phyloP scores from a whole-genome alignment of 805 yeast species.

The Zygoascus flipseniorum region DNA sequence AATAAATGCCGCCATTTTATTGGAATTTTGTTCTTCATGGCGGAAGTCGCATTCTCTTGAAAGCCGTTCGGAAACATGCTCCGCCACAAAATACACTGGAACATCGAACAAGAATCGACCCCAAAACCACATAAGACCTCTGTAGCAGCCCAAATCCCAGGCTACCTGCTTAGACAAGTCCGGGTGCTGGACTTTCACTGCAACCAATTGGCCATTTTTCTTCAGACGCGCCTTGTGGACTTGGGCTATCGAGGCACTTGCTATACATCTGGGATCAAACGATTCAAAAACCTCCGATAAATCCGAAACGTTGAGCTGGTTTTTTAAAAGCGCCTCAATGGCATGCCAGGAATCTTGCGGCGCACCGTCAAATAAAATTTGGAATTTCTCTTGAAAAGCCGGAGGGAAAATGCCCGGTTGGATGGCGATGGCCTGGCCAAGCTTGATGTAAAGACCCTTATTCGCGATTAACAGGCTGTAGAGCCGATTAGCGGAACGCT shows the following conservation, averaged over 20 bases:
- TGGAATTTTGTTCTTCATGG: conserved; percentile 48
- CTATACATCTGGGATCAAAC: conserved; percentile 53
- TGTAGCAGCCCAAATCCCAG: conserved; percentile 55
- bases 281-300: conserved; percentile 33
- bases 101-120: conserved; percentile 48
- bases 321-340: conserved; percentile 23
- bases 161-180: conserved; percentile 51
- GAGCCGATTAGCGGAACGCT: conserved; percentile 45
- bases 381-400: conserved; percentile 52
- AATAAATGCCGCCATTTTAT: conserved; percentile 32
- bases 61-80: conserved; percentile 50
- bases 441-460: conserved; percentile 60
- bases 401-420: conserved; percentile 62
- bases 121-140: conserved; percentile 42
- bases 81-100: conserved; percentile 50
- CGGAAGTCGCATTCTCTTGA: conserved; percentile 54
- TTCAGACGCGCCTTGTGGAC: conserved; percentile 71
- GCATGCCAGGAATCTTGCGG: conserved; percentile 46
- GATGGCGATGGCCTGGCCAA: conserved; percentile 74
- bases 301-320: conserved; percentile 34
- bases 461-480: conserved; percentile 38
- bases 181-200: conserved; percentile 84
- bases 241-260: conserved; percentile 86
- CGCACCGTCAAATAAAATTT: conserved; percentile 57
- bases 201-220: conserved; percentile 60